phyloP scores from a whole-genome alignment of 805 yeast genomes.

The Kuraishia piskuri region DNA sequence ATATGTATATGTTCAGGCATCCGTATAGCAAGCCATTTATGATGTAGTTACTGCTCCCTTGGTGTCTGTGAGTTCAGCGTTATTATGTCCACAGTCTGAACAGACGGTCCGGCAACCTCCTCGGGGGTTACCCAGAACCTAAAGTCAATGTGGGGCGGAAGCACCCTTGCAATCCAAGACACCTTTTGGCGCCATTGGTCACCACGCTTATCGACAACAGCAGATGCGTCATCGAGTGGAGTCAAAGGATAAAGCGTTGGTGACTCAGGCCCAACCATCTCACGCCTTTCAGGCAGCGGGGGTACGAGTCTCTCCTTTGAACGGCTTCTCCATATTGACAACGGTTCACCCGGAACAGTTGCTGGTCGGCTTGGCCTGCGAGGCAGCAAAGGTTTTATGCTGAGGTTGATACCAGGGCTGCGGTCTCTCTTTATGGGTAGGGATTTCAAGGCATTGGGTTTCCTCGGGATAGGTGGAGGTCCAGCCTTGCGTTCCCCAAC shows the following conservation, averaged over 20 bases:
- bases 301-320: neutral
- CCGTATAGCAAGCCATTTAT: neutral
- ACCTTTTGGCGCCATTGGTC: slow-evolving; percentile 52
- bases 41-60: neutral
- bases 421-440: neutral
- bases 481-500: neutral
- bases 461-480: slow-evolving; percentile 37
- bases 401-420: neutral
- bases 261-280: neutral
- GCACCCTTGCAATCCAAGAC: slow-evolving; percentile 23
- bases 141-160: slow-evolving; percentile 30
- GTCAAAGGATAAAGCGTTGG: neutral
- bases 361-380: neutral
- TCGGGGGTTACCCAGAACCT: slow-evolving; percentile 29
- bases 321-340: neutral
- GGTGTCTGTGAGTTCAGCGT: neutral
- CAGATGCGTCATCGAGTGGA: neutral
- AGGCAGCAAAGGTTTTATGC: neutral
- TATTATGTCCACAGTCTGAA: neutral
- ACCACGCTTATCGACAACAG: slow-evolving; percentile 32
- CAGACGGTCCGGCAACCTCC: neutral
- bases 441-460: slow-evolving; percentile 29
- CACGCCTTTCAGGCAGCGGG: neutral
- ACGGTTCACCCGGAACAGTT: neutral
- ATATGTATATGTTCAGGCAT: too few species aligned